These are phyloP conservation scores for Clitocybe nebularis DNA, from an alignment of 1,284 basidiomycete species.

Conservation along the genomic window DNA sequence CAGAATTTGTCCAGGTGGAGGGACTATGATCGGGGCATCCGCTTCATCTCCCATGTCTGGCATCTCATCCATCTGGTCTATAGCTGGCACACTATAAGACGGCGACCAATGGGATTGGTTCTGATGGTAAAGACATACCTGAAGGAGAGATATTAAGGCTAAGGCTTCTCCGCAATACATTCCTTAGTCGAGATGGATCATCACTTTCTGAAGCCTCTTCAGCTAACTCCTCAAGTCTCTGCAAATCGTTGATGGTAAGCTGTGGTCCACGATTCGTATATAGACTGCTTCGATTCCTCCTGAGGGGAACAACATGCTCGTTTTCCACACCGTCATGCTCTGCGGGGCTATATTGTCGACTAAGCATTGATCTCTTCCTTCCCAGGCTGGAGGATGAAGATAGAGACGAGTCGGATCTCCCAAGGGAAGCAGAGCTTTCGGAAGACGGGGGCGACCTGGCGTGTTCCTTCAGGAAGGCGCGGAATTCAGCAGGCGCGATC, in stretches of 20 bases:
- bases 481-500: constrained; percentile 94
- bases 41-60: constrained; percentile 71
- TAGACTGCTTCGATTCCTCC: constrained; percentile 62
- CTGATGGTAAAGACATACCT: constrained; percentile 50
- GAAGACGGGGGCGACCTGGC: constrained; percentile 54
- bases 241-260: constrained; percentile 88
- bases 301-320: constrained; percentile 63
- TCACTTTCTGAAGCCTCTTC: constrained; percentile 83
- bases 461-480: constrained; percentile 93
- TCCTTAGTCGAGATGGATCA: constrained; percentile 82
- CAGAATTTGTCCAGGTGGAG: constrained; percentile 84
- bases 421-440: constrained; percentile 36
- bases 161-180: constrained; percentile 80
- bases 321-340: constrained; percentile 73
- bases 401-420: constrained; percentile 34
- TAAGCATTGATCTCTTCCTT: constrained; percentile 87
- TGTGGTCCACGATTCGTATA: constrained; percentile 63
- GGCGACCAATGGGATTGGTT: constrained; percentile 12
- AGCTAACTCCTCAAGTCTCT: constrained; percentile 88
- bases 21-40: constrained; percentile 87
- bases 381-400: constrained; percentile 46
- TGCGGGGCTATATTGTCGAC: constrained; percentile 78
- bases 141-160: constrained; percentile 85
- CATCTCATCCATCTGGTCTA: constrained; percentile 65
- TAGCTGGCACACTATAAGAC: constrained; percentile 36